phyloP scores from a whole-genome alignment of 495 filamentous ascomycete genomes.

The Zalerion maritima region DNA sequence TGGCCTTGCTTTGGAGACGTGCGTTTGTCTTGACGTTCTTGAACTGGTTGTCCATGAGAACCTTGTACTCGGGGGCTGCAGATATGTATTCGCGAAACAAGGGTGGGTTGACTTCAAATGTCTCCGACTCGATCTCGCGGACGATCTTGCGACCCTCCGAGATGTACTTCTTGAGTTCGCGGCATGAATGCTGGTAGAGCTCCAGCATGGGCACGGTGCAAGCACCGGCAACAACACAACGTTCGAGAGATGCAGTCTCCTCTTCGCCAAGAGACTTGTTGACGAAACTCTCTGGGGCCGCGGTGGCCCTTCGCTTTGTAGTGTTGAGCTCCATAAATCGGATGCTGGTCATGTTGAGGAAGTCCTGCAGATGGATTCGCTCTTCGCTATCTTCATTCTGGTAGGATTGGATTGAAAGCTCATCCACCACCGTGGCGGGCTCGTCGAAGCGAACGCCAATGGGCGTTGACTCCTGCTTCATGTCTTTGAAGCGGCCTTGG shows the following conservation, averaged over 20 bases:
- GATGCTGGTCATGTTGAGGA: constrained; percentile 87
- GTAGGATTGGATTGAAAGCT: no score
- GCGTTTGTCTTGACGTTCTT: constrained; percentile 92
- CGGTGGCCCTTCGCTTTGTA: constrained; percentile 80
- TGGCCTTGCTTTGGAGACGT: constrained; percentile 73
- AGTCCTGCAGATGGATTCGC: constrained; percentile 76
- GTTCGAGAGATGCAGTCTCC: constrained; percentile 46
- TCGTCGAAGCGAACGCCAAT: constrained; percentile 33
- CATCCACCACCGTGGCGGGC: constrained; percentile 15
- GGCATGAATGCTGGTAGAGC: constrained; percentile 88
- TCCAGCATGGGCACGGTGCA: constrained; percentile 89
- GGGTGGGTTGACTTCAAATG: constrained; percentile 72
- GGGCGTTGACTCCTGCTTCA: constrained; percentile 23
- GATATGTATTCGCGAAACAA: constrained; percentile 84
- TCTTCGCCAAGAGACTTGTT: no score
- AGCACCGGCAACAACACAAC: constrained; percentile 73
- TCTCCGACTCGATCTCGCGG: constrained; percentile 74
- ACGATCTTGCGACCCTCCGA: constrained; percentile 78
- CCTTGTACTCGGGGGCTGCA: constrained; percentile 68
- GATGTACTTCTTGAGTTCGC: constrained; percentile 89
- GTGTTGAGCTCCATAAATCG: constrained; percentile 92
- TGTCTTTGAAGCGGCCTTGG: constrained; percentile 36
- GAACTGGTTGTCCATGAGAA: constrained; percentile 89
- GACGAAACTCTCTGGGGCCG: no score
- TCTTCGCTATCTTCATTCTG: constrained; percentile 35